phyloP scores from a whole-genome alignment of 345 rosid genomes.

The Gossypium anomalum region DNA sequence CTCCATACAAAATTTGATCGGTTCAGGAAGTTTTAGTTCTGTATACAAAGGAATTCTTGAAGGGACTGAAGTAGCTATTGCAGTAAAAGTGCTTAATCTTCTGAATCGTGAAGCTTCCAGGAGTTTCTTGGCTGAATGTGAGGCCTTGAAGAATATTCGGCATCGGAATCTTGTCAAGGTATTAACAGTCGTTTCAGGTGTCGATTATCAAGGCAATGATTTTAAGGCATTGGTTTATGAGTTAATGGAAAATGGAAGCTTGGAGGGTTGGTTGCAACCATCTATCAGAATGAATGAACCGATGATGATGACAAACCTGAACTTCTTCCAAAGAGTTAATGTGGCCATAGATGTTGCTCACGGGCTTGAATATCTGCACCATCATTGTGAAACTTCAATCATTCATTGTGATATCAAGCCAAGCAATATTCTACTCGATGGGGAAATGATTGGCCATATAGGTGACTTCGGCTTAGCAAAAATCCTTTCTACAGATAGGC shows the following conservation, averaged over 20 bases:
- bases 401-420: conserved; percentile 22
- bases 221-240: conserved; percentile 13
- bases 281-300: background rate
- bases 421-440: conserved; percentile 15
- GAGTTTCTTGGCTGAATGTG: background rate
- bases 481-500: background rate
- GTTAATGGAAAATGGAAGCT: conserved; percentile 8
- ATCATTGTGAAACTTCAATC: background rate
- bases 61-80: background rate
- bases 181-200: background rate
- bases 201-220: background rate
- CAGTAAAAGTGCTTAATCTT: conserved; percentile 40
- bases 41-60: conserved; percentile 7
- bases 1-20: background rate
- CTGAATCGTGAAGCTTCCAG: conserved; percentile 28
- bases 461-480: conserved; percentile 8
- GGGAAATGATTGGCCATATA: background rate
- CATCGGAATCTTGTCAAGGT: conserved; percentile 44
- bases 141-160: conserved; percentile 28
- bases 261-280: conserved; percentile 18
- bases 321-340: background rate
- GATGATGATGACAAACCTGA: background rate
- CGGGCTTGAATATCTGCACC: conserved; percentile 20
- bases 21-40: background rate
- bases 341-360: conserved; percentile 12